These are phyloP conservation scores for Colletotrichum plurivorum DNA, from an alignment of 2,329 filamentous ascomycete genomes.

Conservation along the genomic window DNA sequence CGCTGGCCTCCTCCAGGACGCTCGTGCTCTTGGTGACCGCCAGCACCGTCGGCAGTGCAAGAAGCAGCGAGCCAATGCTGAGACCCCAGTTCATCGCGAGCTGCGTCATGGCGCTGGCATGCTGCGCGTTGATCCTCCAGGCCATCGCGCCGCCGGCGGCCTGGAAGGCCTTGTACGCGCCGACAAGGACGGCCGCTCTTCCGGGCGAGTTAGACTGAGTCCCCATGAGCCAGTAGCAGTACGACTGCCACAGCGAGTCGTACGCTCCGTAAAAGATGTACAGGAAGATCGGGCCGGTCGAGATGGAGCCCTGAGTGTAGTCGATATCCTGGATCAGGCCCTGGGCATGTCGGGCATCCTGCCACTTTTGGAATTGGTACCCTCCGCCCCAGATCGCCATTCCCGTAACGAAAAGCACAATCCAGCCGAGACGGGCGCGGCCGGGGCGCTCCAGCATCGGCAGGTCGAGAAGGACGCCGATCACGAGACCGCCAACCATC, in stretches of 20 bases:
- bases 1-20: slow-evolving; percentile 45
- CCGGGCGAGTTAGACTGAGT: slow-evolving; percentile 58
- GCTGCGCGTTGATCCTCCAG: slow-evolving; percentile 58
- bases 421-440: slow-evolving; percentile 63
- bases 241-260: slow-evolving; percentile 77
- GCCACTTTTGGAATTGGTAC: slow-evolving; percentile 75
- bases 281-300: slow-evolving; percentile 75
- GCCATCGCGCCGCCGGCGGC: slow-evolving; percentile 60
- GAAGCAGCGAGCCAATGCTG: slow-evolving; percentile 57
- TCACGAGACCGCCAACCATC: slow-evolving; percentile 66
- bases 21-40: slow-evolving; percentile 51
- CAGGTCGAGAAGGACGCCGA: slow-evolving; percentile 61
- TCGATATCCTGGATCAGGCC: slow-evolving; percentile 61
- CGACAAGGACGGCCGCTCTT: slow-evolving; percentile 59
- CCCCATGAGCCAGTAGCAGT: slow-evolving; percentile 72
- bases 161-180: slow-evolving; percentile 63
- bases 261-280: slow-evolving; percentile 81
- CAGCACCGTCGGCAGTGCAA: slow-evolving; percentile 59
- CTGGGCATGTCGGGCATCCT: slow-evolving; percentile 57
- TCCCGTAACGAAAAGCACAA: slow-evolving; percentile 60
- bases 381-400: slow-evolving; percentile 72
- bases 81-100: slow-evolving; percentile 62
- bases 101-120: slow-evolving; percentile 54
- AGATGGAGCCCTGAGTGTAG: slow-evolving; percentile 62
- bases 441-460: slow-evolving; percentile 57